Evolutionary conservation across 2,329 filamentous ascomycete species (phyloP), one percentile per base, ranked within the genome.

Genomic region (Xylariaceae sp.): DNA sequence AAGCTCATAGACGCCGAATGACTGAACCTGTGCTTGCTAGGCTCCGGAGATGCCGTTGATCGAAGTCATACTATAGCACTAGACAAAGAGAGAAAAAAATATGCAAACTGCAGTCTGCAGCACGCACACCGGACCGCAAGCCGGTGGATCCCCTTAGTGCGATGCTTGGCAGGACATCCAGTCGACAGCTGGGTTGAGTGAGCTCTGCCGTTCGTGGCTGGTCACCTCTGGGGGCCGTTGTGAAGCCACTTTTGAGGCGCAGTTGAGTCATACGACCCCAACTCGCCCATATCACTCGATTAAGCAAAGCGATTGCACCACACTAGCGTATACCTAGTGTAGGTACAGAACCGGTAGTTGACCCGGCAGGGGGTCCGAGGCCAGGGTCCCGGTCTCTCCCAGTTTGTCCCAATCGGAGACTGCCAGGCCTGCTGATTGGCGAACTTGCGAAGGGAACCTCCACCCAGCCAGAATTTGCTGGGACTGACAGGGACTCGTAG

Each of bases 181-280:
- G 23, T 30, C 23, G 23, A 30, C 4, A 30, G 23, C 23, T 30
- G 23, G 23, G 23, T 4, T 30, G 23, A 30, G 23, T 5, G 23
- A 51, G 10, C 41, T 45, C 13, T 45, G 41, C 41, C 41, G 41
- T 23, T 50, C 23, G 57, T 58, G 51, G 57, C 56, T 62, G 18
- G 57, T 60, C 52, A 44, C 34, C 39, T 30, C 52, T 54, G 57
- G 55, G 54, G 53, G 56, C 57, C 51, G 11, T 6, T 45, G 57
- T 53, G 66, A 67, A 70, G 67, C 68, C 67, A 69, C 67, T 64
- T 66, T 64, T 61, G 67, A 62, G 66, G 68, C 68, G 67, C 68
- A 70, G 68, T 57, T 57, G 13, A 66, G 66, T 68, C 66, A 67
- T 64, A 65, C 54, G 57, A 64, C 53, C 51, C 35, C 41, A 45